A percentile compares a stretch with the other conserved stretches of the same genome.
Evolutionary conservation across 2,329 filamentous ascomycete genomes (phyloP).

Genomic region (Stachybotrys chlorohalonatus): DNA sequence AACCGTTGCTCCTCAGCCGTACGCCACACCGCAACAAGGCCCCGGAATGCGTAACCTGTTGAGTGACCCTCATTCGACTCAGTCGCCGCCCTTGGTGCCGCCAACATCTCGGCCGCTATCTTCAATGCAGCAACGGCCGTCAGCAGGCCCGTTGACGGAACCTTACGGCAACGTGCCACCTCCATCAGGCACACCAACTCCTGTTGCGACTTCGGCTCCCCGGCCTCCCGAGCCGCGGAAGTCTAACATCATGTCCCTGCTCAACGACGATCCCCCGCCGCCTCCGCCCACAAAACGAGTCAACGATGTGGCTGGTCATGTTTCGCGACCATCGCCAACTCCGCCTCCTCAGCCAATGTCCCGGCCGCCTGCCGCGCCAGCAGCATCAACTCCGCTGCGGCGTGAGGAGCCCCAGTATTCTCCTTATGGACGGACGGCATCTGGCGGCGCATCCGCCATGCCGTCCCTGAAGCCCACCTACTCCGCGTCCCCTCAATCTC

Average conservation of each 20-base stretch:
- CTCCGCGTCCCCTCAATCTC: constrained; percentile 40
- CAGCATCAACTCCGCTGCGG: constrained; percentile 33
- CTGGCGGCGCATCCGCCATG: constrained; percentile 34
- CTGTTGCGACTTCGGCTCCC: constrained; percentile 24
- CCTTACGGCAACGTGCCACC: constrained; percentile 17
- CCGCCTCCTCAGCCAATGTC: constrained; percentile 39
- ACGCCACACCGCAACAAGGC: constrained; percentile 24
- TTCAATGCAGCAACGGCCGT: constrained; percentile 24
- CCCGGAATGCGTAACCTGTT: constrained; percentile 31
- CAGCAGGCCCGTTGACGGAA: constrained; percentile 19
- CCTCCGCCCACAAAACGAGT: constrained; percentile 43
- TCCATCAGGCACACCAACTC: constrained; percentile 18
- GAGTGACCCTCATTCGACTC: constrained; percentile 25
- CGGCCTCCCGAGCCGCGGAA: constrained; percentile 43
- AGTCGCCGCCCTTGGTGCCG: constrained; percentile 29
- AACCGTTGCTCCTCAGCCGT: constrained; percentile 22
- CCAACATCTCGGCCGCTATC: constrained; percentile 26
- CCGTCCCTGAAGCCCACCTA: constrained; percentile 46
- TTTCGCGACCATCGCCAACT: constrained; percentile 35
- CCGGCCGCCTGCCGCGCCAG: constrained; percentile 27
- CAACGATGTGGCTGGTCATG: constrained; percentile 31
- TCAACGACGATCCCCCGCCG: constrained; percentile 49
- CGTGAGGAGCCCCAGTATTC: constrained; percentile 42
- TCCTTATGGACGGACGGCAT: constrained; percentile 28
- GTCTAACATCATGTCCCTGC: constrained; percentile 53